phyloP scores from a whole-genome alignment of 2,329 filamentous ascomycete species.

The Ceratocystis eucalypticola region DNA sequence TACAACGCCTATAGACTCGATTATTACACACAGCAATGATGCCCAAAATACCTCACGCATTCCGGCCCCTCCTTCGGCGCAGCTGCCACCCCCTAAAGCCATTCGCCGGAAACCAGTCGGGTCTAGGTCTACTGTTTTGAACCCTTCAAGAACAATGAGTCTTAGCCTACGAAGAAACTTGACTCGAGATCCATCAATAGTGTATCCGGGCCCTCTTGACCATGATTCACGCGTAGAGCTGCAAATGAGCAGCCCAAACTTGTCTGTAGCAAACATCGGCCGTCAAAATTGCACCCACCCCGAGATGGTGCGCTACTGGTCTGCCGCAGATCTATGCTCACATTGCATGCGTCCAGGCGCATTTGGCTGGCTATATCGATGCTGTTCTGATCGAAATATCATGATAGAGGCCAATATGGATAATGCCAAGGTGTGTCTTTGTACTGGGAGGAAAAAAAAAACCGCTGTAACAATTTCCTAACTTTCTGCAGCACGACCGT shows the following conservation, averaged over 20 bases:
- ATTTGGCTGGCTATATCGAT: constrained; percentile 62
- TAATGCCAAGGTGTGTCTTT: constrained; percentile 22
- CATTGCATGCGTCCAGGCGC: constrained; percentile 40
- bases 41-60: not conserved
- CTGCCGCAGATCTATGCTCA: constrained; percentile 6
- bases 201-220: constrained; percentile 9
- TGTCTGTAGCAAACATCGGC: constrained; percentile 1
- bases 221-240: not conserved
- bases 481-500: constrained; percentile 20
- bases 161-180: not conserved
- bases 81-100: not conserved
- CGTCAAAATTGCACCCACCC: constrained; percentile 2
- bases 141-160: not conserved
- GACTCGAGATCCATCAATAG: constrained; percentile 7
- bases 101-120: constrained; percentile 1
- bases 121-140: not conserved
- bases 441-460: constrained; percentile 4
- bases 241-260: not conserved
- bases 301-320: constrained; percentile 12
- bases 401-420: constrained; percentile 25
- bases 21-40: not conserved
- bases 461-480: constrained; percentile 6
- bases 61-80: not conserved
- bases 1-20: not conserved
- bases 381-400: constrained; percentile 48